Evolutionary conservation across 805 yeast species (phyloP), one percentile per base, ranked within the genome.

Genomic region (Ogataea methanolica): DNA sequence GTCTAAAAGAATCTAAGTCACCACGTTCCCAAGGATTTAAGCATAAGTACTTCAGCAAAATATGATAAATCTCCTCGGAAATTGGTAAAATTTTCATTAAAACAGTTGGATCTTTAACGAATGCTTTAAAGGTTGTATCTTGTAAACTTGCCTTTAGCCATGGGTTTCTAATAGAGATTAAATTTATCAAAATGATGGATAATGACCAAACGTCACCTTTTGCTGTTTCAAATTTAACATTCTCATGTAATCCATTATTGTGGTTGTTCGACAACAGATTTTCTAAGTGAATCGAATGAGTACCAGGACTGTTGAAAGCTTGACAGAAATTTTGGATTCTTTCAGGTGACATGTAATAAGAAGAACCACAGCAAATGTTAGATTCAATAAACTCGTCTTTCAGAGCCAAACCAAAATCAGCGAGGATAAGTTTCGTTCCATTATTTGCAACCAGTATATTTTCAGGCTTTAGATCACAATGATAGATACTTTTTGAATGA

Each of bases 381-480:
- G 85, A 78, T 52, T 83, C 79, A 36, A 85, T 75, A 47, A 60
- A 67, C 37, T 73, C 68, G 11, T 78, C 74, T 42, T 78, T 75
- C 49, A 92, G 79, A 21, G 97, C 90, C 21, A 92, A 73, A 5
- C 98, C 98, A 67, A 94, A 92, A 69, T 92, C 99, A 35, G 95
- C 92, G 51, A 83, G 72, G 53, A 75, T 78, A 47, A 85, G 70
- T 46, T 69, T 74, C 45, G 74, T 63, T 49, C 82, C 88, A 57
- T 77, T 73, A 60, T 66, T 65, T 12, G 79, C 74, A 43, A 90
- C 81, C 59, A 94, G 71, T 47, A 94, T 79, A 70, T 94, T 94
- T 65, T 94, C 98, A 6, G 99, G 99, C 70, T 94, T 94, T 54
- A 91, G 80, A 67, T 91, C 98, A 62, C 97, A 87, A 64, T 91